Evolutionary conservation across 2,329 filamentous ascomycete genomes (phyloP).

Genomic region (Cordyceps javanica): DNA sequence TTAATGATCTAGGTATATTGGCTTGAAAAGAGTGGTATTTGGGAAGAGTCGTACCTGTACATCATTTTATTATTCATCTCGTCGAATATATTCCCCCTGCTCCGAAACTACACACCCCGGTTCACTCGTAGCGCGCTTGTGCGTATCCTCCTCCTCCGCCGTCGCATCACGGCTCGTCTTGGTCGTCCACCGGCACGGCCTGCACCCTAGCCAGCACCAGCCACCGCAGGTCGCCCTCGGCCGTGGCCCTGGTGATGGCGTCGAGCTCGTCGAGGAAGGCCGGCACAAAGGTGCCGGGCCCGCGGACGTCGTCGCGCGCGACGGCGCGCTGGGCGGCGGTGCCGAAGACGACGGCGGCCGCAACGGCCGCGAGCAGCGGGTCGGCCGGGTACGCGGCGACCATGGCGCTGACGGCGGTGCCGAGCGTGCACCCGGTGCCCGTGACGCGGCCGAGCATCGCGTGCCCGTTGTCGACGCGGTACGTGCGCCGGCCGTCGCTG

Average conservation of each 20-base stretch:
- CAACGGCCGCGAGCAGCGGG: conserved; percentile 65
- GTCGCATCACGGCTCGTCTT: background rate
- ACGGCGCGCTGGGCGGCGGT: conserved; percentile 64
- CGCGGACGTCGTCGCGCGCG: conserved; percentile 57
- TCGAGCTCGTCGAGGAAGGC: conserved; percentile 72
- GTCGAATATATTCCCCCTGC: background rate
- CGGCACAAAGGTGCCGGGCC: conserved; percentile 81
- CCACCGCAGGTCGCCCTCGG: conserved; percentile 44
- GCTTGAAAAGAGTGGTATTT: background rate
- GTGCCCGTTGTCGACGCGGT: conserved; percentile 72
- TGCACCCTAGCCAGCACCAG: conserved; percentile 44
- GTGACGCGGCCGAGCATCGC: conserved; percentile 63
- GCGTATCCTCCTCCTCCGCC: background rate
- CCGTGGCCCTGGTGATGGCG: conserved; percentile 42
- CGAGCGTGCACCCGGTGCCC: conserved; percentile 79
- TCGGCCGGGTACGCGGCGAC: conserved; percentile 58
- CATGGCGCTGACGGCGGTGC: conserved; percentile 72
- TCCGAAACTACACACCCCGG: too few relatives aligned
- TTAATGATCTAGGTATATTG: background rate
- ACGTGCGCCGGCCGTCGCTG: conserved; percentile 64
- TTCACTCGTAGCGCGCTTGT: too few relatives aligned
- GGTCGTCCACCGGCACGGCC: conserved; percentile 25
- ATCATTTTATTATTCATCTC: background rate
- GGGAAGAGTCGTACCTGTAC: background rate
- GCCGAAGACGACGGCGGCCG: conserved; percentile 72